phyloP scores from a whole-genome alignment of 2,329 filamentous ascomycete genomes.

The Hymenoscyphus albidus region DNA sequence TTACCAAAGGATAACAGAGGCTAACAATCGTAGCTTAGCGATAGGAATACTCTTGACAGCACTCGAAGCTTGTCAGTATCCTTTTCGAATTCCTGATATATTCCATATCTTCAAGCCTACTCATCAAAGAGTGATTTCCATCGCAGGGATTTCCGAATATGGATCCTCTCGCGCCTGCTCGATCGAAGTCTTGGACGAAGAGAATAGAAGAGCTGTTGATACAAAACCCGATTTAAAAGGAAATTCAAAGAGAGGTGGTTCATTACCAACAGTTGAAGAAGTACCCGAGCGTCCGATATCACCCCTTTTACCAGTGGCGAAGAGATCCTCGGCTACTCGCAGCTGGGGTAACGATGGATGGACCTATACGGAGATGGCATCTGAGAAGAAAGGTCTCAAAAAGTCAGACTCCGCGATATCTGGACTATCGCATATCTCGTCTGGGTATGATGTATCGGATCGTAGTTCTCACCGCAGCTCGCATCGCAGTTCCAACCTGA shows the following conservation, averaged over 20 bases:
- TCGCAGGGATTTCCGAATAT: conserved; percentile 22
- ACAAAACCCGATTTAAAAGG: conserved; percentile 13
- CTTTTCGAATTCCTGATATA: conserved; percentile 21
- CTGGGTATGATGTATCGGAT: conserved; percentile 19
- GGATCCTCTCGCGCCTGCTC: conserved; percentile 18
- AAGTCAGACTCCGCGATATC: conserved; percentile 27
- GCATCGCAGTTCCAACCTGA: too few species aligned
- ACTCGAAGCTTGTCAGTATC: conserved; percentile 28
- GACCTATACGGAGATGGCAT: conserved; percentile 19
- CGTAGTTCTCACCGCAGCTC: conserved; percentile 12
- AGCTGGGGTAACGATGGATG: conserved; percentile 25
- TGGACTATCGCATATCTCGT: conserved; percentile 17
- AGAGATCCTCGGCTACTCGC: conserved; percentile 5
- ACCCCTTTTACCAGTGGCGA: conserved; percentile 14
- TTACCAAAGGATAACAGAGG: background rate
- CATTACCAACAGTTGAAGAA: conserved; percentile 9
- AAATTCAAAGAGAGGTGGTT: conserved; percentile 20
- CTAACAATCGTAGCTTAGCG: conserved; percentile 20
- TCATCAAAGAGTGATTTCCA: conserved; percentile 18
- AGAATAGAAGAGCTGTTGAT: conserved; percentile 8
- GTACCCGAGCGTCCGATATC: conserved; percentile 17
- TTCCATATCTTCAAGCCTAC: conserved; percentile 13
- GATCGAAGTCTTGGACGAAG: conserved; percentile 14
- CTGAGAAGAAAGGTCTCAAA: conserved; percentile 11
- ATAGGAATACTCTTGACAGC: conserved; percentile 27